These are phyloP conservation scores for Polyporus arcularius DNA, from an alignment of 768 basidiomycete species.

Conservation along the genomic window DNA sequence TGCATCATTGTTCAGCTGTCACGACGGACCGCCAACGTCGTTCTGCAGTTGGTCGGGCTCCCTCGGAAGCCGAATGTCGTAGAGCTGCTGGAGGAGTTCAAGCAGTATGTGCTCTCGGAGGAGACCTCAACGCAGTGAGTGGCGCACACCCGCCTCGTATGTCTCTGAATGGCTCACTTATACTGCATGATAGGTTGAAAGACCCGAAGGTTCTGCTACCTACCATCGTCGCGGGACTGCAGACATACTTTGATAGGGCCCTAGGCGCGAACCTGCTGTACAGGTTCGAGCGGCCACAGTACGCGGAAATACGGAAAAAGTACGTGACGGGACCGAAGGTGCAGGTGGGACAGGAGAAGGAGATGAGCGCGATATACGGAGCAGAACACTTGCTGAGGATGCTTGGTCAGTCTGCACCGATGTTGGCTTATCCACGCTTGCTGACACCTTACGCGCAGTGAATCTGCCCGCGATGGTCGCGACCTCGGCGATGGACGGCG, in stretches of 20 bases:
- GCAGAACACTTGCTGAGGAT: conserved; percentile 92
- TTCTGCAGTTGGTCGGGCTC: conserved; percentile 74
- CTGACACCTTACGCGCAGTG: conserved; percentile 48
- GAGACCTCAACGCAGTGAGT: conserved; percentile 40
- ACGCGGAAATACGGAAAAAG: conserved; percentile 71
- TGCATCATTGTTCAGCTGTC: neutral
- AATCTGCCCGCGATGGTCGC: conserved; percentile 90
- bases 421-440: neutral
- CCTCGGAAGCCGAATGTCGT: conserved; percentile 80
- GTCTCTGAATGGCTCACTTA: neutral
- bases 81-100: conserved; percentile 77
- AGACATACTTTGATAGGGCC: conserved; percentile 91
- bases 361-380: conserved; percentile 91
- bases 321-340: conserved; percentile 78
- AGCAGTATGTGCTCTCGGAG: conserved; percentile 54
- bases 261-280: conserved; percentile 90
- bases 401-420: conserved; percentile 63
- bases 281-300: conserved; percentile 93
- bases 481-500: conserved; percentile 86
- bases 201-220: conserved; percentile 71
- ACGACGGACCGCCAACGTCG: neutral
- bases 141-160: neutral
- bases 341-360: conserved; percentile 66
- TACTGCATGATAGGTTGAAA: conserved; percentile 45
- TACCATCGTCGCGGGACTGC: conserved; percentile 83